A percentile compares a stretch with the other conserved stretches of the same genome.
phyloP scores from a whole-genome alignment of 495 filamentous ascomycete species.

The Trichoderma reesei region DNA sequence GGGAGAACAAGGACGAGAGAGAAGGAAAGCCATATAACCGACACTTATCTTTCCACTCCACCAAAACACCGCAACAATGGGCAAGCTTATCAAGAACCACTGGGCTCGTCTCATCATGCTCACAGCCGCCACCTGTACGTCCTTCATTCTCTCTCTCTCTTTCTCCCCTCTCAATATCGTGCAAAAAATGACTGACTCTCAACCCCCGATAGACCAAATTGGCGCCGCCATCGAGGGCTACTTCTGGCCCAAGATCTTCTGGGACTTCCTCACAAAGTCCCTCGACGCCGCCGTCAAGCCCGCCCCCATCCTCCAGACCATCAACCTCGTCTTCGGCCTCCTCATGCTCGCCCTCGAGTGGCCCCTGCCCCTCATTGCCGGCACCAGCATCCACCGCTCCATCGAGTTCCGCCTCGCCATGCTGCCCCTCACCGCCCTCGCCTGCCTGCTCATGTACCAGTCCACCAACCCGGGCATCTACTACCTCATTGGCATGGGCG shows the following conservation, averaged over 20 bases:
- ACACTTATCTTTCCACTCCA: constrained; percentile 11
- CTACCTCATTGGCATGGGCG: constrained; percentile 74
- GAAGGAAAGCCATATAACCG: constrained; percentile 15
- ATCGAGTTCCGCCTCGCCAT: constrained; percentile 78
- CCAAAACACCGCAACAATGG: constrained; percentile 55
- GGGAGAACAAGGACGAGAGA: constrained; percentile 13
- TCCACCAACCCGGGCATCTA: constrained; percentile 87
- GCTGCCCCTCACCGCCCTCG: constrained; percentile 70
- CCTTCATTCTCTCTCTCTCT: neutral
- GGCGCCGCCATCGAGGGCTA: constrained; percentile 74
- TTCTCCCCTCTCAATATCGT: neutral
- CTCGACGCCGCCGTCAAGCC: constrained; percentile 80
- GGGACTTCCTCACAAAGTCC: constrained; percentile 90
- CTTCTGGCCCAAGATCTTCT: constrained; percentile 99
- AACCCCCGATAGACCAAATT: constrained; percentile 62
- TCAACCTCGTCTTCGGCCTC: constrained; percentile 89
- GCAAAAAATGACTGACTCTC: neutral
- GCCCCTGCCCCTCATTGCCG: constrained; percentile 61
- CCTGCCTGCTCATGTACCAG: constrained; percentile 77
- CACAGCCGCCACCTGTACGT: constrained; percentile 74
- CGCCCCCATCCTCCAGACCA: constrained; percentile 78
- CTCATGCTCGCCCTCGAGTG: constrained; percentile 82
- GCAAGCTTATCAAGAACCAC: constrained; percentile 97
- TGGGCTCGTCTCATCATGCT: constrained; percentile 90
- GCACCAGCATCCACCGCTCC: constrained; percentile 67